Conservation (phyloP, 352 stramenopile genomes). For the Phytophthora pinifolia region DNA sequence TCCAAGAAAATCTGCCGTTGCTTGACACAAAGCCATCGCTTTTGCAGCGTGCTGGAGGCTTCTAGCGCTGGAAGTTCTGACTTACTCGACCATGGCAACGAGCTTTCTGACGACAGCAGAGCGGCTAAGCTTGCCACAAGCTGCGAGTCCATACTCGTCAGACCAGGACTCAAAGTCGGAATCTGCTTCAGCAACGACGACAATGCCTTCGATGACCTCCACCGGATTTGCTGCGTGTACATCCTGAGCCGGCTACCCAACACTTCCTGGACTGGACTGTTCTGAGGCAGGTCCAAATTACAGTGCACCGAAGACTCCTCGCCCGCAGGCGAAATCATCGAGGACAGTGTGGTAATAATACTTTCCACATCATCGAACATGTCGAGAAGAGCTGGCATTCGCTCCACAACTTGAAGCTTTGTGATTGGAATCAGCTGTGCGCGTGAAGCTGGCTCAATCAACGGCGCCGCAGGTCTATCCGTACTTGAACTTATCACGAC, state of each 20-base stretch:
- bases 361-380: constrained; percentile 79
- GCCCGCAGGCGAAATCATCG: constrained; percentile 40
- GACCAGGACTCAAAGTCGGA: constrained; percentile 31
- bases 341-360: constrained; percentile 53
- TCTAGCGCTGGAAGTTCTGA: constrained; percentile 15
- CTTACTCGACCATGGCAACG: constrained; percentile 30
- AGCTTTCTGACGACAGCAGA: constrained; percentile 61
- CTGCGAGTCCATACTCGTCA: constrained; percentile 60
- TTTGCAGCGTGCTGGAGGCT: constrained; percentile 44
- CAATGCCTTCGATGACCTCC: constrained; percentile 76
- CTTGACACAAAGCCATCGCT: constrained; percentile 70
- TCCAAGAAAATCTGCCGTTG: constrained; percentile 72
- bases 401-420: constrained; percentile 62
- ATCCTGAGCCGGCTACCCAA: constrained; percentile 57
- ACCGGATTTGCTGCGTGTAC: constrained; percentile 83
- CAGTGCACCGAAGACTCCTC: constrained; percentile 35
- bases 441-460: constrained; percentile 19
- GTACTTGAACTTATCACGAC: constrained; percentile 21
- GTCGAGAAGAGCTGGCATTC: constrained; percentile 66
- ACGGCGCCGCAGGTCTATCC: constrained; percentile 8
- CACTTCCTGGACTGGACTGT: constrained; percentile 61
- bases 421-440: constrained; percentile 43
- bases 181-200: constrained; percentile 74
- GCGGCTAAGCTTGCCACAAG: constrained; percentile 60
- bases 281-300: constrained; percentile 65